Evolutionary conservation across 768 basidiomycete genomes (phyloP).

Genomic region (Pleurotus tuoliensis): DNA sequence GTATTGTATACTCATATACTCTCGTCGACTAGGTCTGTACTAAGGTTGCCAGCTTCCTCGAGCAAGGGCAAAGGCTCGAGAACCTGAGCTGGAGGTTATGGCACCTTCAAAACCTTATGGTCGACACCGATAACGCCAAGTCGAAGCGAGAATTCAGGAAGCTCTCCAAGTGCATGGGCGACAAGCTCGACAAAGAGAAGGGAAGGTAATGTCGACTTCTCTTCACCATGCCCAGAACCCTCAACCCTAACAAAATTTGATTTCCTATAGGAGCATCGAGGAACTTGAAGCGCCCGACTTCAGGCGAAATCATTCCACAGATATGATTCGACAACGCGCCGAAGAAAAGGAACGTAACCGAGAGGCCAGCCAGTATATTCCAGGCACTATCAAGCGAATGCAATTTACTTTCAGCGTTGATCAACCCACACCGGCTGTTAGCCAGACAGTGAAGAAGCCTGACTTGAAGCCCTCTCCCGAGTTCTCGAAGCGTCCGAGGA

Average conservation of each 20-base stretch:
- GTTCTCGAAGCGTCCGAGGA: constrained; percentile 43
- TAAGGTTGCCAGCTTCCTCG: constrained; percentile 86
- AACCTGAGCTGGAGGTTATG: constrained; percentile 91
- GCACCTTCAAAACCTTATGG: constrained; percentile 89
- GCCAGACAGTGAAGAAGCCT: constrained; percentile 47
- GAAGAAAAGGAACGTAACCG: constrained; percentile 79
- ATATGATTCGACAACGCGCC: constrained; percentile 77
- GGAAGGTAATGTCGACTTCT: constrained; percentile 57
- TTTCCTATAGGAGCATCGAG: constrained; percentile 64
- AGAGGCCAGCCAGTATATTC: constrained; percentile 60
- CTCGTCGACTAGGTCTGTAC: constrained; percentile 64
- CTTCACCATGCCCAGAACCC: constrained; percentile 19
- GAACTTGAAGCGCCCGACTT: constrained; percentile 84
- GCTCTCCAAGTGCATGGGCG: constrained; percentile 83
- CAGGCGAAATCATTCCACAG: constrained; percentile 73
- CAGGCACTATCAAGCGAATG: constrained; percentile 81
- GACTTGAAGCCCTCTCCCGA: constrained; percentile 64
- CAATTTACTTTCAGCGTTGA: constrained; percentile 88
- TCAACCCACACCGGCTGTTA: constrained; percentile 44
- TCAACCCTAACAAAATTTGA: constrained; percentile 25
- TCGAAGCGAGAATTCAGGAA: constrained; percentile 89
- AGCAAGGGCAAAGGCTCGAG: constrained; percentile 88
- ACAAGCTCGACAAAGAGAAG: constrained; percentile 91
- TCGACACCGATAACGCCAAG: constrained; percentile 86
- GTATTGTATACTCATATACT: not conserved